These are phyloP conservation scores for Phialophora macrospora DNA, from an alignment of 2,329 filamentous ascomycete species.

Conservation along the genomic window DNA sequence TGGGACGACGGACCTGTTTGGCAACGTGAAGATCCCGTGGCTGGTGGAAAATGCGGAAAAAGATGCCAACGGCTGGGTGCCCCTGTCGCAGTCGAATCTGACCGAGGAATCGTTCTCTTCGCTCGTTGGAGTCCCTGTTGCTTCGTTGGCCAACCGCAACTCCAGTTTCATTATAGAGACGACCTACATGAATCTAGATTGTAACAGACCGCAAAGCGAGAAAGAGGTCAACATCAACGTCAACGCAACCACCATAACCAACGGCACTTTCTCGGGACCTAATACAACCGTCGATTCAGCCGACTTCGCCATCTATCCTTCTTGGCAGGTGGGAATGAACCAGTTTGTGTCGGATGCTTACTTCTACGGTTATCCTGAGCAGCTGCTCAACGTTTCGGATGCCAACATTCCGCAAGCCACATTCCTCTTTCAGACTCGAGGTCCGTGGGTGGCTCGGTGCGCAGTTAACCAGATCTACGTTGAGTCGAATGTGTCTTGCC, in stretches of 20 bases:
- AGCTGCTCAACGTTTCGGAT: background rate
- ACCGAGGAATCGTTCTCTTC: background rate
- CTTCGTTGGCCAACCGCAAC: constrained; percentile 27
- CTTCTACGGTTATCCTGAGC: background rate
- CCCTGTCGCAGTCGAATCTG: background rate
- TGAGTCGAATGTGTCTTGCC: constrained; percentile 29
- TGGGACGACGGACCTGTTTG: constrained; percentile 35
- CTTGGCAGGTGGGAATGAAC: background rate
- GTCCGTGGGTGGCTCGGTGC: constrained; percentile 29
- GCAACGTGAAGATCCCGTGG: constrained; percentile 37
- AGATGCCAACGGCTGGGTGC: background rate
- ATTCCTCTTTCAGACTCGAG: constrained; percentile 30
- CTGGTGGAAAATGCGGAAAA: constrained; percentile 15
- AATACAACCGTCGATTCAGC: background rate
- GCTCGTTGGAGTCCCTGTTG: constrained; percentile 28
- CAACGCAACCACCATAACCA: background rate
- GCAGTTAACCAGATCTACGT: constrained; percentile 32
- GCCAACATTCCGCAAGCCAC: constrained; percentile 27
- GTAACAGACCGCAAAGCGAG: constrained; percentile 24
- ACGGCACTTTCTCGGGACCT: background rate
- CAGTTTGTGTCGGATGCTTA: background rate
- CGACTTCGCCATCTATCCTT: background rate
- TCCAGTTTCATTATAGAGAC: constrained; percentile 35
- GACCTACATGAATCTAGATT: constrained; percentile 35
- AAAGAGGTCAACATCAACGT: background rate